Percentiles rank a stretch among this genome's conserved stretches.
Evolutionary conservation across 1,139 yeast species (phyloP).

Genomic region (Blastobotrys arbuscula): DNA sequence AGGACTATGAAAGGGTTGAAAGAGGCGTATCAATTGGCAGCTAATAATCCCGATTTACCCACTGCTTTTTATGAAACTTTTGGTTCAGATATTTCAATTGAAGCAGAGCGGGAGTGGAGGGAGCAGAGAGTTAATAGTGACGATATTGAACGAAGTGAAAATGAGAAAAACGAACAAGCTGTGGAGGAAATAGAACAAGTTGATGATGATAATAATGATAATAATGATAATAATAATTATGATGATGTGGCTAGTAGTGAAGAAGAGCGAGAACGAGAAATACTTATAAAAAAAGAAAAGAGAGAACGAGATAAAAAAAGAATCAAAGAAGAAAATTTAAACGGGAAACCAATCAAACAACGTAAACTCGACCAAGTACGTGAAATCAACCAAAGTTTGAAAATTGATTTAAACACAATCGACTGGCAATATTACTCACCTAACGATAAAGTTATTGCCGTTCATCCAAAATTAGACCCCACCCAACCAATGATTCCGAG

Average conservation of each 20-base stretch:
- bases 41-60: background rate
- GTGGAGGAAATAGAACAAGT: background rate
- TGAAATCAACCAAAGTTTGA: background rate
- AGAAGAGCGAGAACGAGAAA: background rate
- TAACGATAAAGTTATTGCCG: background rate
- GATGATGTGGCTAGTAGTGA: background rate
- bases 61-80: background rate
- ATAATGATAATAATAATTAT: background rate
- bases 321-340: background rate
- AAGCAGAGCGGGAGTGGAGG: background rate
- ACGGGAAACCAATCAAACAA: background rate
- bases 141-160: background rate
- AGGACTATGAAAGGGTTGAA: conserved; percentile 22
- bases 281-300: background rate
- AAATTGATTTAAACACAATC: background rate
- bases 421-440: background rate
- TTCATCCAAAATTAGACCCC: background rate
- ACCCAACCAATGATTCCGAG: background rate
- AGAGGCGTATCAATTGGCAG: conserved; percentile 5
- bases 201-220: background rate
- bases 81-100: background rate
- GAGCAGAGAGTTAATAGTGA: background rate
- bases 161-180: background rate
- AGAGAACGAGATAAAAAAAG: background rate
- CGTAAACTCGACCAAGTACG: background rate